A percentile compares a stretch with the other conserved stretches of the same genome.
These are phyloP conservation scores for Zoysia matrella DNA, from an alignment of 202 grass and related monocot species.

Conservation along the genomic window DNA sequence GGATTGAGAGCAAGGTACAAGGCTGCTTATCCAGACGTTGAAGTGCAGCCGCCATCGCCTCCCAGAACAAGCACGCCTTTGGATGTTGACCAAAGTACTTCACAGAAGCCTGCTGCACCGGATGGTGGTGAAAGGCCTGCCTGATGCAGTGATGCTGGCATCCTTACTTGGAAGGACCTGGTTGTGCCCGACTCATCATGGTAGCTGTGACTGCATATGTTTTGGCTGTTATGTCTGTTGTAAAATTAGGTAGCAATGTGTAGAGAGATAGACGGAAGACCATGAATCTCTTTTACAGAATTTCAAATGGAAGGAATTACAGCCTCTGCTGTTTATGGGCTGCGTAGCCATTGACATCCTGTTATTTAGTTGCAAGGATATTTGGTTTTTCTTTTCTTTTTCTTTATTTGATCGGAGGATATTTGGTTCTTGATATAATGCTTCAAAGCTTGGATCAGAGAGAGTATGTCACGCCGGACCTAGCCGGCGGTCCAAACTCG, in stretches of 20 bases:
- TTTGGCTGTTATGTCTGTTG: background rate
- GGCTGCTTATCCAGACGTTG: slow-evolving; percentile 92
- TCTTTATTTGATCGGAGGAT: too few relatives aligned
- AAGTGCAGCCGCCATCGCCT: slow-evolving; percentile 86
- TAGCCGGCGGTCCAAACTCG: too few relatives aligned
- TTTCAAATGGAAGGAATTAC: background rate
- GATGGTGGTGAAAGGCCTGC: slow-evolving; percentile 54
- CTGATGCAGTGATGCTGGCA: slow-evolving; percentile 25
- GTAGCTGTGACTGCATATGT: slow-evolving; percentile 7
- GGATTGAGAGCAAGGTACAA: slow-evolving; percentile 96
- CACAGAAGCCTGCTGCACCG: slow-evolving; percentile 46
- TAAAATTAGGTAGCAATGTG: slow-evolving; percentile 4
- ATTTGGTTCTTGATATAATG: too few relatives aligned
- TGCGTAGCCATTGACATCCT: too few relatives aligned
- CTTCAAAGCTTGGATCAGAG: too few relatives aligned
- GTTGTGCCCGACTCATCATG: background rate
- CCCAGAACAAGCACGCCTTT: slow-evolving; percentile 61
- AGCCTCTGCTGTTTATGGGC: background rate
- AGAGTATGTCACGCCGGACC: too few relatives aligned
- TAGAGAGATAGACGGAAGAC: too few relatives aligned
- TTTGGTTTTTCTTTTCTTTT: too few relatives aligned
- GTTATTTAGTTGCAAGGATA: too few relatives aligned
- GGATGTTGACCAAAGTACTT: slow-evolving; percentile 51
- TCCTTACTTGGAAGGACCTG: slow-evolving; percentile 2
- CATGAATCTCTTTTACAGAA: too few relatives aligned